Base-by-base conservation (phyloP, 495 filamentous ascomycete genomes). In the Mycothermus thermophilus region DNA sequence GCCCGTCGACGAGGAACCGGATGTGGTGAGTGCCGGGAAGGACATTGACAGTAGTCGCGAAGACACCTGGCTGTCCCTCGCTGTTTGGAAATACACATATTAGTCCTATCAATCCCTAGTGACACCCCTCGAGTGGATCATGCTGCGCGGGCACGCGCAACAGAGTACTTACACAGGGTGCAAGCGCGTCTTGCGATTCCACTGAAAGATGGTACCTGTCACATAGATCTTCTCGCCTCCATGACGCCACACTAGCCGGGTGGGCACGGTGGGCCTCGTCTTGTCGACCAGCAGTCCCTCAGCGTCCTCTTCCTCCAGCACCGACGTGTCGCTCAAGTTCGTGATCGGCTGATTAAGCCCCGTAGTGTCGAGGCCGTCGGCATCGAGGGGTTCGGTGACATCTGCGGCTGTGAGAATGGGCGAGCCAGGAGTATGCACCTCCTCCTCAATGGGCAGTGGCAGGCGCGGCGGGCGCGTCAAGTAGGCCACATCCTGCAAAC, bases 21-120 rank as follows among this genome's bases (percentile, higher is more conserved):
- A 97, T 66, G 59, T 97, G 90, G 58, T 97, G 90, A 1, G 90
- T 96, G 25, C 90, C 90, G 1, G 90, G 84, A 10, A 78, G 77
- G 35, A 97, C 74, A 46, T 77, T 77, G 42, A 95, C 67, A 9
- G 74, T 76, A 14, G 83, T 75, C 17, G 77, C 77, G 56, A 82
- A 77, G 20, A 75, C 63, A 33, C 71, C 68, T 3, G 65, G 64
- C n/a, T 54, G 55, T 17, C 62, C 64, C 49, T 69, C 62, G 39
- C 69, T 66, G 44, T 55, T 19, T 9, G 28, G 1, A n/a, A 23
- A 15, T 23, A 14, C n/a, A 13, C 25, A 20, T n/a, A 39, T n/a
- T n/a, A n/a, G n/a, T n/a, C n/a, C n/a, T n/a, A n/a, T n/a, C n/a
- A n/a, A n/a, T n/a, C n/a, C n/a, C n/a, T n/a, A n/a, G n/a, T n/a